These are phyloP conservation scores for Ricinus communis DNA, from an alignment of 345 rosid genomes.

Conservation along the genomic window DNA sequence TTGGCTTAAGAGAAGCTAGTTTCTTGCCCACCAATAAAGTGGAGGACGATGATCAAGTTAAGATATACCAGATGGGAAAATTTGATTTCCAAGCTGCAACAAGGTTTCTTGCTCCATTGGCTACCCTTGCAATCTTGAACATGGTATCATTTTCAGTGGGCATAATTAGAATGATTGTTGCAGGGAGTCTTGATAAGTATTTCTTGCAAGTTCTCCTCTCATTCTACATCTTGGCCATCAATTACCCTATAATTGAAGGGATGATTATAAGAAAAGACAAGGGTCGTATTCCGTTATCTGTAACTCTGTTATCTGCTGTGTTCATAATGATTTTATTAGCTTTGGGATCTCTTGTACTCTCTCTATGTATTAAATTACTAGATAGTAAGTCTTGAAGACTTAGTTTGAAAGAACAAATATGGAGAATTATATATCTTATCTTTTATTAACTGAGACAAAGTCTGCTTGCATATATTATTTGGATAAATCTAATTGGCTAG, in stretches of 20 bases:
- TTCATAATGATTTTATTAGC: constrained; percentile 19
- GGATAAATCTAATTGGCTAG: too few species aligned
- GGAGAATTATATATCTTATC: too few species aligned
- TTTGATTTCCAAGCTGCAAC: constrained; percentile 40
- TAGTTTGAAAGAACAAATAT: too few species aligned
- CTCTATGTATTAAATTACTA: too few species aligned
- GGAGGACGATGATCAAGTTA: constrained; percentile 20
- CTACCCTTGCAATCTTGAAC: constrained; percentile 33
- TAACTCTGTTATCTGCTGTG: constrained; percentile 21
- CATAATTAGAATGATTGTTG: constrained; percentile 19
- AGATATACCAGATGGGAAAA: constrained; percentile 32
- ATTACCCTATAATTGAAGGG: constrained; percentile 45
- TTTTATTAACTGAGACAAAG: too few species aligned
- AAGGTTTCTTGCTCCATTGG: constrained; percentile 40
- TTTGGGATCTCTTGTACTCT: constrained; percentile 15
- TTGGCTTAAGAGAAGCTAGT: constrained; percentile 35
- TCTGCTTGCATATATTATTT: too few species aligned
- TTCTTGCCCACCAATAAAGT: constrained; percentile 45
- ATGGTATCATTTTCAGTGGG: constrained; percentile 25
- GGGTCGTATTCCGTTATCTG: constrained; percentile 34
- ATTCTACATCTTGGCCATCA: constrained; percentile 30
- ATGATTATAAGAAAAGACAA: constrained; percentile 39
- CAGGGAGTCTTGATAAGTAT: constrained; percentile 23
- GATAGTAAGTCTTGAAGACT: too few species aligned
- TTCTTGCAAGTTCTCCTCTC: constrained; percentile 32